phyloP scores from a whole-genome alignment of 768 basidiomycete species.

The Leucocoprinus leucothites region DNA sequence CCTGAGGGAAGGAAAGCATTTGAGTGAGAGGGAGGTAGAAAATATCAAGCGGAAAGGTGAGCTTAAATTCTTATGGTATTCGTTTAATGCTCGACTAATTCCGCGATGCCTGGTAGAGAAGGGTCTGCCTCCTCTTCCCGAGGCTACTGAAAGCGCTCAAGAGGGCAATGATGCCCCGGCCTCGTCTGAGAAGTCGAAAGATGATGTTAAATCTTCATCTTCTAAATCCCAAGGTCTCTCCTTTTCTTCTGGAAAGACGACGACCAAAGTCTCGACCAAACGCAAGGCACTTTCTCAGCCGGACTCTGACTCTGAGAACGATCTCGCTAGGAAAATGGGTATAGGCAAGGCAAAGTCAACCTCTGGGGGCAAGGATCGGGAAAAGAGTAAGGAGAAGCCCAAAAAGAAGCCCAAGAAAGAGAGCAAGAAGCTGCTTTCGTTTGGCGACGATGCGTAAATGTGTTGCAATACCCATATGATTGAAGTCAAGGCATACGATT shows the following conservation, averaged over 20 bases:
- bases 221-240: slow-evolving; percentile 30
- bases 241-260: slow-evolving; percentile 38
- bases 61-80: slow-evolving; percentile 13
- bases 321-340: slow-evolving; percentile 21
- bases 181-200: slow-evolving; percentile 9
- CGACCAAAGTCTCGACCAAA: slow-evolving; percentile 33
- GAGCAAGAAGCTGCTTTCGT: slow-evolving; percentile 50
- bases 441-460: slow-evolving; percentile 50
- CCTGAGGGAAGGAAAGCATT: slow-evolving; percentile 83
- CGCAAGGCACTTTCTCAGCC: slow-evolving; percentile 36
- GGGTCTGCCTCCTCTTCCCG: slow-evolving; percentile 54
- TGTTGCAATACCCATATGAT: neutral
- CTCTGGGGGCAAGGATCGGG: slow-evolving; percentile 21
- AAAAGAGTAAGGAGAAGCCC: slow-evolving; percentile 31
- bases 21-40: slow-evolving; percentile 74
- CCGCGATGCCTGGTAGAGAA: slow-evolving; percentile 39
- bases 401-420: slow-evolving; percentile 59
- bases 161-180: slow-evolving; percentile 21
- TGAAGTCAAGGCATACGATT: too few relatives aligned
- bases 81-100: neutral
- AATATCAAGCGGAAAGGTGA: slow-evolving; percentile 72
- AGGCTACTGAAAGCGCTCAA: slow-evolving; percentile 24
- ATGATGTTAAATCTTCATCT: slow-evolving; percentile 16
- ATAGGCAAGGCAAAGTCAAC: slow-evolving; percentile 18
- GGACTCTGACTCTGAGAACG: slow-evolving; percentile 17